Conservation (phyloP, 2,329 filamentous ascomycete genomes). For the Aspergillus eucalypticola region DNA sequence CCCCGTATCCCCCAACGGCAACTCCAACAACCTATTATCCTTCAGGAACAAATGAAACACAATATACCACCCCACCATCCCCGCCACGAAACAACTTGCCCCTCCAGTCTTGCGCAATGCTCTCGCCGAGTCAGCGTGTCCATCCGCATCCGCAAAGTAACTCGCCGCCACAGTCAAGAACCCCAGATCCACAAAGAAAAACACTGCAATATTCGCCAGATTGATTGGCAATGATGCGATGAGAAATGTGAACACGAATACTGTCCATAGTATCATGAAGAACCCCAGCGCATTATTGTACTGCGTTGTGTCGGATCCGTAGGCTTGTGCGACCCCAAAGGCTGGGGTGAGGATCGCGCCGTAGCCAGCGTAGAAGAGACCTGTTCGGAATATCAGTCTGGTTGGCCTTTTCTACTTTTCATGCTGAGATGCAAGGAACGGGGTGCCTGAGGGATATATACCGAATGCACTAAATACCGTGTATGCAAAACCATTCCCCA, state of each 20-base stretch:
- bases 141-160: slow-evolving; percentile 51
- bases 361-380: slow-evolving; percentile 54
- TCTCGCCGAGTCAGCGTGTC: slow-evolving; percentile 32
- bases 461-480: slow-evolving; percentile 58
- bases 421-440: neutral
- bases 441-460: slow-evolving; percentile 18
- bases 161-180: slow-evolving; percentile 47
- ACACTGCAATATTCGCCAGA: slow-evolving; percentile 52
- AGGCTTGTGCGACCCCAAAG: slow-evolving; percentile 49
- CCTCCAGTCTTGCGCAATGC: slow-evolving; percentile 49
- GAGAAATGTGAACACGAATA: slow-evolving; percentile 50
- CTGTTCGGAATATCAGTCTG: slow-evolving; percentile 17
- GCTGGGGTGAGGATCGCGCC: slow-evolving; percentile 51
- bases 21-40: slow-evolving; percentile 40
- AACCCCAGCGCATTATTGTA: slow-evolving; percentile 55
- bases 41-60: slow-evolving; percentile 47
- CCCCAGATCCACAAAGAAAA: slow-evolving; percentile 49
- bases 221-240: slow-evolving; percentile 49
- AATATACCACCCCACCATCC: slow-evolving; percentile 51
- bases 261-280: slow-evolving; percentile 52
- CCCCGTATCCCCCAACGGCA: slow-evolving; percentile 48
- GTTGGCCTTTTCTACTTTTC: no score
- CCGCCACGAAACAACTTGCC: slow-evolving; percentile 50
- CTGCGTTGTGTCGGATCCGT: slow-evolving; percentile 44
- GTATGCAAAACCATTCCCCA: slow-evolving; percentile 56